Base-by-base conservation (phyloP, 495 filamentous ascomycete species). In the Opeltia flavorubescens region DNA sequence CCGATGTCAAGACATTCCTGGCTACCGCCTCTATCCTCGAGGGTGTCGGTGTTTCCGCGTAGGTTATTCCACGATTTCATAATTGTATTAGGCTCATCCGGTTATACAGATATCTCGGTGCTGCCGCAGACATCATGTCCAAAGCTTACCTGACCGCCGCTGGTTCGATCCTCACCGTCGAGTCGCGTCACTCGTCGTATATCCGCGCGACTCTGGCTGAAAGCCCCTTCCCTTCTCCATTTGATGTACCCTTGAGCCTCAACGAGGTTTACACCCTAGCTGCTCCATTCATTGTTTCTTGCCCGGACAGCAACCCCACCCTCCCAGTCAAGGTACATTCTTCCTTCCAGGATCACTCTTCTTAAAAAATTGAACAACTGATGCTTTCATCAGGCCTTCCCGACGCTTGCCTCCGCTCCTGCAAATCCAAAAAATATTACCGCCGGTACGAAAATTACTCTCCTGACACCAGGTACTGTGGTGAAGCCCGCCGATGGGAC, bases 201-300 rank as follows among this genome's bases (percentile, higher is more conserved):
- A 64, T 81, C 43, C 76, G 78, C 40, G 63, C 64, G 31, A 59
- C 67, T 4, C 62, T 70, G 7, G 58, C 64, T 7, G 56, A 73
- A 40, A 56, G 56, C 15, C 73, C 78, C 4, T 74, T 74, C 46
- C 62, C 77, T 4, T 66, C 74, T 39, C 59, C 75, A 1, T 77
- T 79, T 55, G 78, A 79, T 30, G 64, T 63, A 3, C 75, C 77
- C 5, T 65, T 81, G 13, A 59, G 61, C 42, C 66, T 75, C 52
- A 66, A 79, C 46, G 64, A 72, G 49, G 75, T 81, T n/a, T 76
- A 72, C 61, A 77, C 76, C 4, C 62, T 81, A 23, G 78, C 78
- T 5, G 63, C 69, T 1, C 64, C 64, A 8, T 80, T 81, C 65
- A 80, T 83, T 51, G 55, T 53, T 0, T 66, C 65, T 1, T 83